These are phyloP conservation scores for Kodamaea lidongshanica DNA, from an alignment of 805 yeast genomes.

Conservation along the genomic window DNA sequence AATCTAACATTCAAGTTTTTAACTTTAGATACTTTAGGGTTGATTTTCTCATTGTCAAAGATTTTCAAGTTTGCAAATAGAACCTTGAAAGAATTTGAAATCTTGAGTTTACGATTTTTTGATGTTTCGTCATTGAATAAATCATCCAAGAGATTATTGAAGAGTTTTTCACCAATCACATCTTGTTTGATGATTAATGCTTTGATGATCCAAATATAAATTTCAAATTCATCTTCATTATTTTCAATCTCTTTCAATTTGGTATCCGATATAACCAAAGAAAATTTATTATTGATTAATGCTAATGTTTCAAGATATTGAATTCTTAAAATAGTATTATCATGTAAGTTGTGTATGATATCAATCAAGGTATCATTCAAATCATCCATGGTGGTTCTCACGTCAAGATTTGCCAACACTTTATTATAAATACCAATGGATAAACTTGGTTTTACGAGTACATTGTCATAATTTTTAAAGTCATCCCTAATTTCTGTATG, in stretches of 20 bases:
- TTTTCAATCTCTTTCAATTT: slow-evolving; percentile 1
- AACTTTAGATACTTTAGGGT: slow-evolving; percentile 37
- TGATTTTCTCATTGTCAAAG: slow-evolving; percentile 39
- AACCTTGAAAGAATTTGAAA: slow-evolving; percentile 55
- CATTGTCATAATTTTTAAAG: slow-evolving; percentile 28
- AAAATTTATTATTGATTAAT: slow-evolving; percentile 45
- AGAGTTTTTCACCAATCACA: slow-evolving; percentile 19
- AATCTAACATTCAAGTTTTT: slow-evolving; percentile 54
- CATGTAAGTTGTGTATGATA: slow-evolving; percentile 9
- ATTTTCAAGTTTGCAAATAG: slow-evolving; percentile 62
- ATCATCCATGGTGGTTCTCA: slow-evolving; percentile 14
- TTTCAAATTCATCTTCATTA: slow-evolving; percentile 36
- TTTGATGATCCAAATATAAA: slow-evolving; percentile 64
- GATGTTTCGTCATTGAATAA: slow-evolving; percentile 16
- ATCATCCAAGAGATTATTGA: slow-evolving; percentile 16
- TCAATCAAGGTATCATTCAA: slow-evolving; percentile 7
- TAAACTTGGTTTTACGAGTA: slow-evolving; percentile 23
- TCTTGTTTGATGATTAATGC: slow-evolving; percentile 60
- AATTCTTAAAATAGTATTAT: slow-evolving; percentile 35
- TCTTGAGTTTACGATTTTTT: slow-evolving; percentile 15
- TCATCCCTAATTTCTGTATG: slow-evolving; percentile 45
- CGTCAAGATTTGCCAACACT: slow-evolving; percentile 49
- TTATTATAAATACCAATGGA: slow-evolving; percentile 34
- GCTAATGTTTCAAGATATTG: slow-evolving; percentile 53
- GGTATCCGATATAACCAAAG: too few species aligned